A percentile compares a stretch with the other conserved stretches of the same genome.
Evolutionary conservation across 371 early-diverging fungal species (phyloP).

Genomic region (Apophysomyces variabilis): DNA sequence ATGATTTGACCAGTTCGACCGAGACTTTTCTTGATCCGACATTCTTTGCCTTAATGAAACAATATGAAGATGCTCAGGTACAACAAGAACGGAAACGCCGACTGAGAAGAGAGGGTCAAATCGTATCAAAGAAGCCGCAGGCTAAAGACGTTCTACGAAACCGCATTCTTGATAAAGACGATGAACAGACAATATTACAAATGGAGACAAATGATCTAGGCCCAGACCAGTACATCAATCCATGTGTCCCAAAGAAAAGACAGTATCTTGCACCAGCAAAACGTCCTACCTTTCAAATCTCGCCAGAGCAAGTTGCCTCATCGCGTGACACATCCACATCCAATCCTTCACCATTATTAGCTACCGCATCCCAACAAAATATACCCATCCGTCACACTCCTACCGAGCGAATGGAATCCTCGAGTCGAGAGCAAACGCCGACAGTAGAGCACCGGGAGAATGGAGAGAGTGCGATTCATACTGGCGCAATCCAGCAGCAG

Average conservation of each 20-base stretch:
- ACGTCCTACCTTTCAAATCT: conserved; percentile 9
- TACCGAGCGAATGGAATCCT: too few species aligned
- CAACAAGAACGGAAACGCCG: conserved; percentile 9
- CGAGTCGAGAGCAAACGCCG: too few species aligned
- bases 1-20: conserved; percentile 3
- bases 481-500: too few species aligned
- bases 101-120: conserved; percentile 15
- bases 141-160: conserved; percentile 43
- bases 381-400: too few species aligned
- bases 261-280: conserved; percentile 23
- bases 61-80: conserved; percentile 16
- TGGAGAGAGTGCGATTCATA: too few species aligned
- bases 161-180: conserved; percentile 27
- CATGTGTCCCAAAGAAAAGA: conserved; percentile 33
- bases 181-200: conserved; percentile 13
- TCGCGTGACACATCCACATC: too few species aligned
- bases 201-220: conserved; percentile 15
- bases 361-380: too few species aligned
- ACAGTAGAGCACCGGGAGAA: too few species aligned
- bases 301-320: not conserved
- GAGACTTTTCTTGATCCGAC: conserved; percentile 34
- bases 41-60: conserved; percentile 24
- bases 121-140: conserved; percentile 34
- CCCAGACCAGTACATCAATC: conserved; percentile 28
- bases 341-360: too few species aligned